Percentiles rank a stretch among this genome's conserved stretches.
Conservation (phyloP, 257 asterid species). For the Hygrophila difformis region DNA sequence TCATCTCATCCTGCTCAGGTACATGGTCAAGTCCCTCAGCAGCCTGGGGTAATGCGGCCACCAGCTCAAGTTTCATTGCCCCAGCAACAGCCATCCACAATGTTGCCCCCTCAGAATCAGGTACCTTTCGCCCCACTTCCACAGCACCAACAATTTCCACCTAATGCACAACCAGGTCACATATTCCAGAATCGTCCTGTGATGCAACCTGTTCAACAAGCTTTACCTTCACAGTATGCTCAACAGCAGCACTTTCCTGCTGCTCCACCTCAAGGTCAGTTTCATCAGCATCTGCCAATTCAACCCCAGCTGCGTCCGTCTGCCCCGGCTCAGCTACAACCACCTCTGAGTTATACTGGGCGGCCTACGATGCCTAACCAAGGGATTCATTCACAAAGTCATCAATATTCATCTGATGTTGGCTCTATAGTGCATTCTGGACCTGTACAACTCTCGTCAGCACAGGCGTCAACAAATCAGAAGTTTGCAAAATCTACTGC, state of each 20-base stretch:
- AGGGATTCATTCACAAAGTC: slow-evolving; percentile 34
- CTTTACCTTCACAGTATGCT: slow-evolving; percentile 38
- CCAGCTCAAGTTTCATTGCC: slow-evolving; percentile 40
- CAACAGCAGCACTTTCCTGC: slow-evolving; percentile 53
- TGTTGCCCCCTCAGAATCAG: slow-evolving; percentile 44
- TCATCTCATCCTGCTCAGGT: slow-evolving; percentile 37
- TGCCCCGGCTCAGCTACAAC: slow-evolving; percentile 56
- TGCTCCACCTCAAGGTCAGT: slow-evolving; percentile 42
- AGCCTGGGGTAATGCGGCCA: slow-evolving; percentile 42
- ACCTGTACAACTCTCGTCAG: slow-evolving; percentile 33
- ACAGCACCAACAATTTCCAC: slow-evolving; percentile 47
- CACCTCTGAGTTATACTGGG: slow-evolving; percentile 37
- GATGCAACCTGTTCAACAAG: slow-evolving; percentile 44
- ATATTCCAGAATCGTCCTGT: slow-evolving; percentile 46
- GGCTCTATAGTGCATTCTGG: slow-evolving; percentile 31
- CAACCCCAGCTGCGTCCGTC: slow-evolving; percentile 50
- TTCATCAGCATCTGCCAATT: slow-evolving; percentile 41
- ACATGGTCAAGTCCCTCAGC: slow-evolving; percentile 49
- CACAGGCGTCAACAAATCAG: slow-evolving; percentile 29
- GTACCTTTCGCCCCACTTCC: slow-evolving; percentile 24
- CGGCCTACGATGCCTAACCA: slow-evolving; percentile 46
- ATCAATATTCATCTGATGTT: slow-evolving; percentile 35
- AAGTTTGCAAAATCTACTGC: slow-evolving; percentile 26
- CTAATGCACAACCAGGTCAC: slow-evolving; percentile 36
- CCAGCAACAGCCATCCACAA: slow-evolving; percentile 35